phyloP scores from a whole-genome alignment of 1,284 basidiomycete species.

The Farysia itapuensis region DNA sequence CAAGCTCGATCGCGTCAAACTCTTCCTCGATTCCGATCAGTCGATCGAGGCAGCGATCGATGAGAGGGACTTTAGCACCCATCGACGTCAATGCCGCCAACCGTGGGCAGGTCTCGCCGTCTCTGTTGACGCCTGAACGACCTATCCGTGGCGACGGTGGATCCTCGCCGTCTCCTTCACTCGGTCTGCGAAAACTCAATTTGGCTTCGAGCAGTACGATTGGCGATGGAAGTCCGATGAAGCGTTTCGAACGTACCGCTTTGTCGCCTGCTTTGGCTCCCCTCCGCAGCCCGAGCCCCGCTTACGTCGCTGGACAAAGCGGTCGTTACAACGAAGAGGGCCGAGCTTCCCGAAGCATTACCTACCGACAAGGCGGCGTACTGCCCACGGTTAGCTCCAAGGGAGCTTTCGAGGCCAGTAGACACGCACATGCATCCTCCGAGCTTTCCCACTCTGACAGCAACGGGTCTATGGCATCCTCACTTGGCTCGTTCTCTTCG shows the following conservation, averaged over 20 bases:
- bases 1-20: conserved; percentile 19
- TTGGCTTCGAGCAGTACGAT: conserved; percentile 20
- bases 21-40: conserved; percentile 12
- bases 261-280: conserved; percentile 37
- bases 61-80: conserved; percentile 13
- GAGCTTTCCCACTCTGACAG: conserved; percentile 21
- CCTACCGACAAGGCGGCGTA: conserved; percentile 33
- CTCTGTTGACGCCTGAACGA: background rate
- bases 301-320: conserved; percentile 16
- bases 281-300: conserved; percentile 19
- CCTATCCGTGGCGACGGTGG: background rate
- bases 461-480: conserved; percentile 24
- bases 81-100: conserved; percentile 19
- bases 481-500: conserved; percentile 19
- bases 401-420: conserved; percentile 23
- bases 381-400: conserved; percentile 33
- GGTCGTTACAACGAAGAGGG: conserved; percentile 30
- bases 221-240: conserved; percentile 25
- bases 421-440: conserved; percentile 15
- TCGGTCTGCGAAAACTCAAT: conserved; percentile 28
- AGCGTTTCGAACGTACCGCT: conserved; percentile 19
- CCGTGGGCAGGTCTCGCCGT: conserved; percentile 19
- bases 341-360: conserved; percentile 15
- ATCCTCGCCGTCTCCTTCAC: conserved; percentile 11
- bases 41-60: background rate